A percentile compares a stretch with the other conserved stretches of the same genome.
Conservation (phyloP, 1,284 basidiomycete species). For the Apiotrichum brassicae region DNA sequence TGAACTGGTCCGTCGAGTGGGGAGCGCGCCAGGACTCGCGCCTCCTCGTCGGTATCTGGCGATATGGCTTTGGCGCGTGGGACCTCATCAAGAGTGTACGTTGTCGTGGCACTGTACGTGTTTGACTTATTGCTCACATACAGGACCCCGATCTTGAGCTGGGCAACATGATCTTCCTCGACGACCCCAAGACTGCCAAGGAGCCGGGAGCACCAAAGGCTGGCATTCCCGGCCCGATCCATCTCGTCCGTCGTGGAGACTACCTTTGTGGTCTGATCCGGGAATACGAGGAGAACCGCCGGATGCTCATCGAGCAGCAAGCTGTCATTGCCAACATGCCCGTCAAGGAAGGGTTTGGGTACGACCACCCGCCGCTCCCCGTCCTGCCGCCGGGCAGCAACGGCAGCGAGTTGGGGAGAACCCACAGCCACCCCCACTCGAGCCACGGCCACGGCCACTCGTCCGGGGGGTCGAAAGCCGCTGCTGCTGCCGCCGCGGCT, state of each 20-base stretch:
- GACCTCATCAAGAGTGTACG: slow-evolving; percentile 62
- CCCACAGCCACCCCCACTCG: neutral
- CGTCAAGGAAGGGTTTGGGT: slow-evolving; percentile 41
- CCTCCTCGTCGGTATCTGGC: slow-evolving; percentile 86
- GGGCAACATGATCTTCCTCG: slow-evolving; percentile 91
- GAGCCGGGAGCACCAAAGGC: slow-evolving; percentile 35
- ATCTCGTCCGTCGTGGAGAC: slow-evolving; percentile 93
- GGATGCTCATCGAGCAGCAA: slow-evolving; percentile 53
- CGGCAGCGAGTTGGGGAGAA: too few species aligned
- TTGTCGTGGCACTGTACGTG: too few species aligned
- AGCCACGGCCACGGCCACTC: neutral
- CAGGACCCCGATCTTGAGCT: slow-evolving; percentile 77
- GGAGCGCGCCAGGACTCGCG: slow-evolving; percentile 86
- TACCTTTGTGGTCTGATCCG: slow-evolving; percentile 78
- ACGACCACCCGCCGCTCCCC: slow-evolving; percentile 30
- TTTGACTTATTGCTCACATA: slow-evolving; percentile 5
- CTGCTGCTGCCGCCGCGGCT: slow-evolving; percentile 3
- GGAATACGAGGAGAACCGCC: slow-evolving; percentile 87
- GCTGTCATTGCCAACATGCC: slow-evolving; percentile 53
- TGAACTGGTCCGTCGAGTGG: slow-evolving; percentile 97
- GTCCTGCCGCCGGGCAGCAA: neutral
- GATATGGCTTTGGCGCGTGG: slow-evolving; percentile 96
- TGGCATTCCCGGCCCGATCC: slow-evolving; percentile 85
- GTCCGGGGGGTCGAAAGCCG: neutral
- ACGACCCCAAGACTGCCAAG: slow-evolving; percentile 72